These are phyloP conservation scores for Syncephalastrum contaminatum DNA, from an alignment of 371 early-diverging fungal species.

Conservation along the genomic window DNA sequence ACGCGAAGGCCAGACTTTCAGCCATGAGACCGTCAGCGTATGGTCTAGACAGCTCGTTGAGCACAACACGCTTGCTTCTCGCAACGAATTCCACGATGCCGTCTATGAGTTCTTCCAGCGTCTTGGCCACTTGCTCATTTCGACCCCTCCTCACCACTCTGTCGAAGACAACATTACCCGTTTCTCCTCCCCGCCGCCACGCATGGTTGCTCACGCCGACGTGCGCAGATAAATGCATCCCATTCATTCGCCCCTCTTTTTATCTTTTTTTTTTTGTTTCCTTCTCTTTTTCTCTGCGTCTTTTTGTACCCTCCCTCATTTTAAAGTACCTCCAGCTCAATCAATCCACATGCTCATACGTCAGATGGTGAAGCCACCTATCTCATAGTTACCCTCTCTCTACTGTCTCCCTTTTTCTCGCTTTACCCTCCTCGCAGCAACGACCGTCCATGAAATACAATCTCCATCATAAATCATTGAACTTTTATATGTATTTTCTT, in stretches of 20 bases:
- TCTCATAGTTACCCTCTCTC: not conserved
- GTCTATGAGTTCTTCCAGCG: constrained; percentile 65
- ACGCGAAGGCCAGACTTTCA: constrained; percentile 76
- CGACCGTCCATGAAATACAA: too few species aligned
- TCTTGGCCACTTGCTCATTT: constrained; percentile 60
- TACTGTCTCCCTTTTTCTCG: not conserved
- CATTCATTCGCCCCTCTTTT: constrained; percentile 1
- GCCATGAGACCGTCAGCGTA: constrained; percentile 68
- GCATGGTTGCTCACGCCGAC: constrained; percentile 35
- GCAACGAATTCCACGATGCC: constrained; percentile 53
- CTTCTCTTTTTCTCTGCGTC: not conserved
- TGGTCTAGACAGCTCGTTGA: constrained; percentile 75
- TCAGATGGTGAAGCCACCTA: too few species aligned
- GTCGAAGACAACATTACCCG: constrained; percentile 25
- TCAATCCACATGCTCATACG: constrained; percentile 3
- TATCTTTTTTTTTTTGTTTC: constrained; percentile 1
- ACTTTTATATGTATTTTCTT: too few species aligned
- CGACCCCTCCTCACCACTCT: constrained; percentile 19
- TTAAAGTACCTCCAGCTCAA: not conserved
- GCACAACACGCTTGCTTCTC: constrained; percentile 59
- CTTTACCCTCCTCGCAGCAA: constrained; percentile 10
- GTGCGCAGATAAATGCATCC: constrained; percentile 16
- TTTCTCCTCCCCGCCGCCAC: constrained; percentile 25
- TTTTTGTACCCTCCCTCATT: not conserved
- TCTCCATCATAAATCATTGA: too few species aligned